Percentiles rank a stretch among this genome's conserved stretches.
Conservation (phyloP, 1,284 basidiomycete species). For the Butyriboletus appendiculatus region DNA sequence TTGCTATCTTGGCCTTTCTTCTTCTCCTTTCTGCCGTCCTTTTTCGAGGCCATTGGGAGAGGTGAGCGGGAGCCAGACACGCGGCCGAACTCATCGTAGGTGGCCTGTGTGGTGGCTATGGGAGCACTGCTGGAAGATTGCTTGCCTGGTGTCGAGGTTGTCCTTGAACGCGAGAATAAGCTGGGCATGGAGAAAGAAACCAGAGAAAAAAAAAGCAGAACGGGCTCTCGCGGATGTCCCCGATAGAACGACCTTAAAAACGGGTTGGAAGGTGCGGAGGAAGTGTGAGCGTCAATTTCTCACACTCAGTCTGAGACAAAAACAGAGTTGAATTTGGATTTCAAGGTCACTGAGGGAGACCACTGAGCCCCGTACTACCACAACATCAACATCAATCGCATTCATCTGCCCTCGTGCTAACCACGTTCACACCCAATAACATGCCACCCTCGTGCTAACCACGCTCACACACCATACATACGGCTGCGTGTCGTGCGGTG, state of each 20-base stretch:
- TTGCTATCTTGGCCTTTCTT: slow-evolving; percentile 51
- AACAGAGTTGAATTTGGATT: too few relatives aligned
- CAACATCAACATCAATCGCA: not conserved
- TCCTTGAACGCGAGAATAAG: slow-evolving; percentile 57
- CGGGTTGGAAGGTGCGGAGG: slow-evolving; percentile 9
- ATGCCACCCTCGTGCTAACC: too few relatives aligned
- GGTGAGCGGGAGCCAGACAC: slow-evolving; percentile 36
- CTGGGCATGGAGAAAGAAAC: slow-evolving; percentile 48
- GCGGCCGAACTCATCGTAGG: slow-evolving; percentile 68
- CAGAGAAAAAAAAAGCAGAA: not conserved
- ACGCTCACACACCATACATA: too few relatives aligned
- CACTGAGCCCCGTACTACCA: not conserved
- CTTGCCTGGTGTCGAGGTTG: slow-evolving; percentile 50
- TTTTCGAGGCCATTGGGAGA: slow-evolving; percentile 25
- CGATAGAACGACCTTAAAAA: slow-evolving; percentile 20
- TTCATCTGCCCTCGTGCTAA: not conserved
- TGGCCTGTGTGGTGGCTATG: slow-evolving; percentile 17
- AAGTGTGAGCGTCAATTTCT: slow-evolving; percentile 25
- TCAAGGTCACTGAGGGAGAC: too few relatives aligned
- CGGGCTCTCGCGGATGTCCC: slow-evolving; percentile 7
- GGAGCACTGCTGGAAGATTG: slow-evolving; percentile 16
- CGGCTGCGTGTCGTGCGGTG: too few relatives aligned
- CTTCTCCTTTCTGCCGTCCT: slow-evolving; percentile 53
- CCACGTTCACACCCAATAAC: not conserved
- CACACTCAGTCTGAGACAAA: slow-evolving; percentile 2